A percentile compares a stretch with the other conserved stretches of the same genome.
Evolutionary conservation across 805 yeast species (phyloP).

Genomic region (Candida caryicola): DNA sequence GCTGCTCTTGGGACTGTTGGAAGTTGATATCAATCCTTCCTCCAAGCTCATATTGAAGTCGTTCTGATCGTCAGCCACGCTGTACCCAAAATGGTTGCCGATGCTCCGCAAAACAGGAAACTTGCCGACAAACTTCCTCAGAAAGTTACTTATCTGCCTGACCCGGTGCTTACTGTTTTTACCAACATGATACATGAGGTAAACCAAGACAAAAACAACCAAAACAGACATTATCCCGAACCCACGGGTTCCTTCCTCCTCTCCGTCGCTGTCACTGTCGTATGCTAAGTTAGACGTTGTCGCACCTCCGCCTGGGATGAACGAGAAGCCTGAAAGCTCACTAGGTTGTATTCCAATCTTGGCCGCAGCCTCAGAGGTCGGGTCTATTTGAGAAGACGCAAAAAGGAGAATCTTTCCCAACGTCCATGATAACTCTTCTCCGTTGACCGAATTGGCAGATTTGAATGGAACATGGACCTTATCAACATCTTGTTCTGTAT

Average conservation of each 20-base stretch:
- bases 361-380: slow-evolving; percentile 13
- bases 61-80: slow-evolving; percentile 18
- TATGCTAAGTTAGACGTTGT: slow-evolving; percentile 4
- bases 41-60: slow-evolving; percentile 27
- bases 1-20: slow-evolving; percentile 11
- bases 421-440: slow-evolving; percentile 92
- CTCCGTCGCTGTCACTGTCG: slow-evolving; percentile 19
- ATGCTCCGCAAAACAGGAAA: slow-evolving; percentile 21
- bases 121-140: slow-evolving; percentile 15
- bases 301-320: slow-evolving; percentile 30
- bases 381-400: slow-evolving; percentile 66
- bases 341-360: slow-evolving; percentile 43
- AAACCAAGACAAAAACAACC: slow-evolving; percentile 16
- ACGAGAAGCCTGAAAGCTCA: slow-evolving; percentile 29
- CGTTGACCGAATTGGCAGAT: slow-evolving; percentile 76
- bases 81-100: slow-evolving; percentile 14
- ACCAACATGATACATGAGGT: slow-evolving; percentile 17
- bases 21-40: slow-evolving; percentile 29
- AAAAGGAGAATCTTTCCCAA: slow-evolving; percentile 80
- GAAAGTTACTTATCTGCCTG: slow-evolving; percentile 12
- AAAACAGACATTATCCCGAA: slow-evolving; percentile 11
- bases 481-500: slow-evolving; percentile 28
- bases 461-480: slow-evolving; percentile 62
- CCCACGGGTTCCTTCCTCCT: slow-evolving; percentile 1
- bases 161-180: slow-evolving; percentile 9